A percentile compares a stretch with the other conserved stretches of the same genome.
Conservation (phyloP, 2,329 filamentous ascomycete species). For the Sarocladiaceae sp. region DNA sequence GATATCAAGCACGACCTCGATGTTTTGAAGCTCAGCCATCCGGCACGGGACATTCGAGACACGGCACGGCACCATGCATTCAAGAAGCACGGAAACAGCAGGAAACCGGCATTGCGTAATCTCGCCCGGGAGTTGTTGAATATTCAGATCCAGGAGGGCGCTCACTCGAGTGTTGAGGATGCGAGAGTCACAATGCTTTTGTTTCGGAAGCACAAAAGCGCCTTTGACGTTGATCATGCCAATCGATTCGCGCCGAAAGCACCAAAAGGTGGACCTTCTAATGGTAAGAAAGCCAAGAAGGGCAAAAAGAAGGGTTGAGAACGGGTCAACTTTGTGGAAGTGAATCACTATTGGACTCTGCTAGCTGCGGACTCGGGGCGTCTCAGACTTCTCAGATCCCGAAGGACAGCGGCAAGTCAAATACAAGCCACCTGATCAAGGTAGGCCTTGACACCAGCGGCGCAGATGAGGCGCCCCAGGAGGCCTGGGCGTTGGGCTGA, state of each 20-base stretch:
- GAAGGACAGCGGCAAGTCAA: too few relatives aligned
- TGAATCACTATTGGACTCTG: too few relatives aligned
- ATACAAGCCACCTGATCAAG: too few relatives aligned
- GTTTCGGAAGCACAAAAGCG: slow-evolving; percentile 75
- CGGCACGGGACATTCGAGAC: slow-evolving; percentile 72
- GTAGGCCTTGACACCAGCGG: too few relatives aligned
- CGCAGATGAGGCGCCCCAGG: too few relatives aligned
- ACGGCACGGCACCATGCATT: slow-evolving; percentile 75
- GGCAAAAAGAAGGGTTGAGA: slow-evolving; percentile 34
- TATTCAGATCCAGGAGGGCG: slow-evolving; percentile 56
- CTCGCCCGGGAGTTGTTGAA: slow-evolving; percentile 52
- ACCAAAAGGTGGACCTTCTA: background rate
- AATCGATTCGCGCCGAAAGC: slow-evolving; percentile 51
- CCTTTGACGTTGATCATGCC: slow-evolving; percentile 75
- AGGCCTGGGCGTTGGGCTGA: too few relatives aligned
- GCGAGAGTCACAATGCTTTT: slow-evolving; percentile 85
- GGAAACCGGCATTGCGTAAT: slow-evolving; percentile 59
- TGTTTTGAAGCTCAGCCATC: slow-evolving; percentile 72
- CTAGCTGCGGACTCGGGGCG: too few relatives aligned
- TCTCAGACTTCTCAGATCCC: too few relatives aligned
- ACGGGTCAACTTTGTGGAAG: background rate
- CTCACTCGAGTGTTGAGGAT: slow-evolving; percentile 68
- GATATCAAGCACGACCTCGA: slow-evolving; percentile 74
- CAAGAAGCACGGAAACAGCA: slow-evolving; percentile 59
- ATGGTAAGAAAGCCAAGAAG: slow-evolving; percentile 33